Percentiles rank a stretch among this genome's conserved stretches.
Evolutionary conservation across 208 protist genomes (phyloP).

Genomic region (Leishmania tropica): DNA sequence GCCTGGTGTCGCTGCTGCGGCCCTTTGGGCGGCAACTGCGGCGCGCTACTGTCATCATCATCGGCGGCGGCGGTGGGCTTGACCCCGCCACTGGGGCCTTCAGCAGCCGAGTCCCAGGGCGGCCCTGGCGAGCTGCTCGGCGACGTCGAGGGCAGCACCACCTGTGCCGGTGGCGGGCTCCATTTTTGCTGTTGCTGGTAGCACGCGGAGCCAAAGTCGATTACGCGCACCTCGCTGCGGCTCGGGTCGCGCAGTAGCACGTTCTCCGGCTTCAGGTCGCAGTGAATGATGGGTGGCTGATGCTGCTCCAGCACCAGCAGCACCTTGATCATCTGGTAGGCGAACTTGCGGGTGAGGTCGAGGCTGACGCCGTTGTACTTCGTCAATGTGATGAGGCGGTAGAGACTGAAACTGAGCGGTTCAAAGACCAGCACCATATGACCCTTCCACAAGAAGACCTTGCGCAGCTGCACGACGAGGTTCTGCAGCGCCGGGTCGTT

Average conservation of each 20-base stretch:
- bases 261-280: constrained; percentile 98
- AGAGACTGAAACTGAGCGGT: constrained; percentile 96
- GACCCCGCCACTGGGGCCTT: neutral
- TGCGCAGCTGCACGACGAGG: constrained; percentile 78
- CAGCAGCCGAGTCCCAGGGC: constrained; percentile 16
- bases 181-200: constrained; percentile 50
- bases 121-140: constrained; percentile 22
- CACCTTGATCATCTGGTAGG: constrained; percentile 92
- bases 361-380: constrained; percentile 91
- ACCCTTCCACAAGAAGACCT: constrained; percentile 83
- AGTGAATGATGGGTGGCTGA: constrained; percentile 96
- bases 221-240: constrained; percentile 92
- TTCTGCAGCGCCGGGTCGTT: constrained; percentile 52
- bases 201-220: constrained; percentile 99
- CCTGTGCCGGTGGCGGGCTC: constrained; percentile 24
- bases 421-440: constrained; percentile 98
- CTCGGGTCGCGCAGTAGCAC: constrained; percentile 90
- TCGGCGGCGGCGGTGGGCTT: neutral
- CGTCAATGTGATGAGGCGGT: constrained; percentile 93
- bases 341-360: constrained; percentile 93
- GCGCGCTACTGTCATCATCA: neutral
- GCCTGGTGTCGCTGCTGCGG: constrained; percentile 14
- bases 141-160: constrained; percentile 25
- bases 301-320: constrained; percentile 91
- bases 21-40: constrained; percentile 42